Conservation (phyloP, 371 early-diverging fungal species). For the Apophysomyces trapeziformis region DNA sequence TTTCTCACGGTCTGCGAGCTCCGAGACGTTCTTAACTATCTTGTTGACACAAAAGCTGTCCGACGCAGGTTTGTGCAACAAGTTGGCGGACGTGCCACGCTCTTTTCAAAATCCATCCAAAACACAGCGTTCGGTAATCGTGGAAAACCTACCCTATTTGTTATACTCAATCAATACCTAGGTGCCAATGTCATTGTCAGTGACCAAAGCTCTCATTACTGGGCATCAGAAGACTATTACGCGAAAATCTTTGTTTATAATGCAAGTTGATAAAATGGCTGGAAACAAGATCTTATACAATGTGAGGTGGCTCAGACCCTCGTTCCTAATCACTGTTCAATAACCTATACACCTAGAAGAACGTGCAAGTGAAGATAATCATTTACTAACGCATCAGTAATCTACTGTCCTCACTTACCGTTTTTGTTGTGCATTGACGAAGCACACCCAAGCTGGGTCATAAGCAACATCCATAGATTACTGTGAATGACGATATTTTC, state of each 20-base stretch:
- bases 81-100: neutral
- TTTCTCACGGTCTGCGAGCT: slow-evolving; percentile 1
- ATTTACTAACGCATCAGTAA: no score
- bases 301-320: no score
- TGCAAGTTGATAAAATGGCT: no score
- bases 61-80: slow-evolving; percentile 2
- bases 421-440: no score
- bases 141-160: neutral
- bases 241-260: neutral
- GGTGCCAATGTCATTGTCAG: slow-evolving; percentile 90
- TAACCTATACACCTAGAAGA: no score
- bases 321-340: no score
- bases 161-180: slow-evolving; percentile 28
- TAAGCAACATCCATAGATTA: no score
- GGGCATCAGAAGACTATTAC: neutral
- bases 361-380: no score
- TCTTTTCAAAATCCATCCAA: neutral
- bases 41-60: neutral
- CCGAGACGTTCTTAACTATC: slow-evolving; percentile 1
- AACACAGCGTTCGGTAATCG: neutral
- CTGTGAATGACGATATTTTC: no score
- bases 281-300: no score
- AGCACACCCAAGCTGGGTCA: no score
- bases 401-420: no score
- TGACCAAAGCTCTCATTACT: slow-evolving; percentile 44